Evolutionary conservation across 2,329 filamentous ascomycete genomes (phyloP).

Genomic region (Hypoxylon sp.): DNA sequence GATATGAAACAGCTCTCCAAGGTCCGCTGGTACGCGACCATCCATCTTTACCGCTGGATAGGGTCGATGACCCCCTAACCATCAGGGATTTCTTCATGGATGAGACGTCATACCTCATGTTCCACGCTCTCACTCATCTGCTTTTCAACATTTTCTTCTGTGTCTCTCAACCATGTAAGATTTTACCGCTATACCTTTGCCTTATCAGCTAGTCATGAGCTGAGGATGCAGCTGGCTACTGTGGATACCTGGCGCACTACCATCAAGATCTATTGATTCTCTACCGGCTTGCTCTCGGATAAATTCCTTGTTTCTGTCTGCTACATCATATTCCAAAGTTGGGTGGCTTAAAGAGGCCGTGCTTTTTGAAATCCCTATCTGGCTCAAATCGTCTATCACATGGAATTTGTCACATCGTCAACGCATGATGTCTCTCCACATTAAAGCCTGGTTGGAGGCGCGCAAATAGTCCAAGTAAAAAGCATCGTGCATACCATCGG

Average conservation of each 20-base stretch:
- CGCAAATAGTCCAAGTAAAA: slow-evolving; percentile 16
- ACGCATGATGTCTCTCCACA: slow-evolving; percentile 42
- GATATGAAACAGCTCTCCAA: slow-evolving; percentile 35
- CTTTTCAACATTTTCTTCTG: slow-evolving; percentile 13
- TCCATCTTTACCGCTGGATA: slow-evolving; percentile 24
- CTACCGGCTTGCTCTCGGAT: slow-evolving; percentile 2
- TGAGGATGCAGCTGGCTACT: slow-evolving; percentile 4
- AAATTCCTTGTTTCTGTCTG: slow-evolving; percentile 7
- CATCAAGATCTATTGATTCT: slow-evolving; percentile 16
- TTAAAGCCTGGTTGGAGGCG: slow-evolving; percentile 17
- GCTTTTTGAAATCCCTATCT: slow-evolving; percentile 12
- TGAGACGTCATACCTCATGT: slow-evolving; percentile 45
- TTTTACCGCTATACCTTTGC: slow-evolving; percentile 9
- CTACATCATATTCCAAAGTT: slow-evolving; percentile 5
- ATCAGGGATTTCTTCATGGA: slow-evolving; percentile 21
- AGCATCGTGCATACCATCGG: slow-evolving; percentile 8
- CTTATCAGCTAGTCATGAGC: slow-evolving; percentile 17
- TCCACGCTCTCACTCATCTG: slow-evolving; percentile 18
- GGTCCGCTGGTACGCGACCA: slow-evolving; percentile 13
- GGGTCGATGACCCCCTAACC: slow-evolving; percentile 34
- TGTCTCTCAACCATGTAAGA: slow-evolving; percentile 14
- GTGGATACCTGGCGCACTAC: slow-evolving; percentile 14
- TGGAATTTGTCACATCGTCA: slow-evolving; percentile 42
- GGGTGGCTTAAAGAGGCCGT: slow-evolving; percentile 34
- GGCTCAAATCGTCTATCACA: slow-evolving; percentile 38